phyloP scores from a whole-genome alignment of 768 basidiomycete species.

The Trametes sanguinea region DNA sequence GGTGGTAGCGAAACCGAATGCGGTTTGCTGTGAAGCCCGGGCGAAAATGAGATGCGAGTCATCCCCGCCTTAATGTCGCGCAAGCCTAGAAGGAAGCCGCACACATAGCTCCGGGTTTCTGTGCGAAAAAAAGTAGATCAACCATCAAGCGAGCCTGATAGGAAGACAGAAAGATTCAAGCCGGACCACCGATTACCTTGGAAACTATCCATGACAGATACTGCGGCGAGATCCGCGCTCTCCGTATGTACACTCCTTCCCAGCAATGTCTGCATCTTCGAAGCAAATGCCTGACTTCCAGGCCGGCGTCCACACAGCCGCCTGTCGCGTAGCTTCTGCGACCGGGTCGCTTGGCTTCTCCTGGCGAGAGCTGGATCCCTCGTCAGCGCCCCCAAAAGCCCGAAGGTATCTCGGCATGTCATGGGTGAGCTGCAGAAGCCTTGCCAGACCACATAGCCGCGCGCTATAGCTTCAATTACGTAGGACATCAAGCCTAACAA shows the following conservation, averaged over 20 bases:
- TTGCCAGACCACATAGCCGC: too few relatives aligned
- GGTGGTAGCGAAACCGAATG: not conserved
- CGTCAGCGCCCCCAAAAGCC: not conserved
- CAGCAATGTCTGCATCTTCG: not conserved
- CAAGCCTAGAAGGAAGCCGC: too few relatives aligned
- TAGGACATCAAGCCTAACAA: too few relatives aligned
- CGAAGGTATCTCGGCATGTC: too few relatives aligned
- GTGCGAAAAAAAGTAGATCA: too few relatives aligned
- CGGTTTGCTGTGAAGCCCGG: too few relatives aligned
- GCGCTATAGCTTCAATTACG: too few relatives aligned
- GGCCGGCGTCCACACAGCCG: not conserved
- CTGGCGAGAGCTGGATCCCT: not conserved
- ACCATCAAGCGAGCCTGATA: too few relatives aligned
- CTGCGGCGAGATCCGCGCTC: not conserved
- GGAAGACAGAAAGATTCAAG: too few relatives aligned
- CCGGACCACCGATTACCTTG: not conserved
- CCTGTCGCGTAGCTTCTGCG: not conserved
- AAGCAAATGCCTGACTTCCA: not conserved
- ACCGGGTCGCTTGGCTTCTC: not conserved
- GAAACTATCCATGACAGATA: not conserved
- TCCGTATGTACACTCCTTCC: not conserved
- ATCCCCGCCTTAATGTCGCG: not conserved
- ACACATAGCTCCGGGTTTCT: too few relatives aligned
- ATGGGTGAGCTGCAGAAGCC: too few relatives aligned
- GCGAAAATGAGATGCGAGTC: not conserved